Percentiles rank a stretch among this genome's conserved stretches.
These are phyloP conservation scores for Leucocoprinus leucothites DNA, from an alignment of 768 basidiomycete species.

Conservation along the genomic window DNA sequence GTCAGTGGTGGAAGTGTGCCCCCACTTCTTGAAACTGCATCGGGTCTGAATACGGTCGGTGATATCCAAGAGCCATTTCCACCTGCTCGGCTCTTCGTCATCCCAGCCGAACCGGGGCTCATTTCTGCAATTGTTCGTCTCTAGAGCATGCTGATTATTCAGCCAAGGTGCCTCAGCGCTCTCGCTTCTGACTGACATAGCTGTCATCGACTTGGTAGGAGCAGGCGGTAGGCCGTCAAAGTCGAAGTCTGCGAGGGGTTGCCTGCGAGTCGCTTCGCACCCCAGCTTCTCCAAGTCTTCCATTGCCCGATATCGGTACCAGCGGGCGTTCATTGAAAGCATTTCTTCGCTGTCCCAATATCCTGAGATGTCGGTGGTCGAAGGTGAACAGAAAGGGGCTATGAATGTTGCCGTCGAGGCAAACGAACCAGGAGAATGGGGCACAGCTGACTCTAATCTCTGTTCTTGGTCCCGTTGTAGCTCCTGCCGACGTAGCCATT, in stretches of 20 bases:
- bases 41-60: conserved; percentile 40
- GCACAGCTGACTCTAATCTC: neutral
- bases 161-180: neutral
- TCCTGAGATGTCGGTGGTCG: conserved; percentile 9
- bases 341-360: conserved; percentile 10
- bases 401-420: conserved; percentile 47
- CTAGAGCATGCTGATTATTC: neutral
- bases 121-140: neutral
- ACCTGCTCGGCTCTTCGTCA: conserved; percentile 2
- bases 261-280: conserved; percentile 3
- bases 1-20: conserved; percentile 9
- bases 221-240: conserved; percentile 47
- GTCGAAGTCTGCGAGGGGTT: conserved; percentile 25
- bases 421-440: conserved; percentile 20
- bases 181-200: neutral
- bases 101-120: neutral
- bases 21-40: conserved; percentile 40
- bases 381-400: conserved; percentile 38
- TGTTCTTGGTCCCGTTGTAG: conserved; percentile 4
- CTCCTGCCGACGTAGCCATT: conserved; percentile 7
- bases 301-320: conserved; percentile 7
- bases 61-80: conserved; percentile 21
- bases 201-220: neutral
- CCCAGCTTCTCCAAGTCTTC: conserved; percentile 11
- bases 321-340: conserved; percentile 3